Percentiles rank a stretch among this genome's conserved stretches.
These are phyloP conservation scores for Biscutella auriculata DNA, from an alignment of 441 rosid genomes.

Conservation along the genomic window DNA sequence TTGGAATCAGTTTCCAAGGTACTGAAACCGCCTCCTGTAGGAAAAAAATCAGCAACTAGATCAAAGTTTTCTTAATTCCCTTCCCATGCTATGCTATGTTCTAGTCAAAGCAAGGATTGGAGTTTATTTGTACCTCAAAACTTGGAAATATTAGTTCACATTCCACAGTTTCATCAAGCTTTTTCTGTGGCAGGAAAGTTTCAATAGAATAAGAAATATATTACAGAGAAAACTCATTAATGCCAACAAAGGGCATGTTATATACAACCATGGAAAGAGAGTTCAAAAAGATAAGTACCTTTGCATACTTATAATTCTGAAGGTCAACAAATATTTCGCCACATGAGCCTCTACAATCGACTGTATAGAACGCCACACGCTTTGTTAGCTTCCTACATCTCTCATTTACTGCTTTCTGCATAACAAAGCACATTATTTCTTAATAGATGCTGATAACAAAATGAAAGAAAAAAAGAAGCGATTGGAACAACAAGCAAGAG, in stretches of 20 bases:
- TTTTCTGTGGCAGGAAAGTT: slow-evolving; percentile 36
- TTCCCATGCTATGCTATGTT: background rate
- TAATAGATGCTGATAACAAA: background rate
- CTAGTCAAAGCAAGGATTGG: background rate
- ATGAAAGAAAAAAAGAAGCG: background rate
- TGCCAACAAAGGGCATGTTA: background rate
- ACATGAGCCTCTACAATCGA: slow-evolving; percentile 67
- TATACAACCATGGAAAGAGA: background rate
- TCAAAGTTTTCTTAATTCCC: background rate
- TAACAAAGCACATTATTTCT: background rate
- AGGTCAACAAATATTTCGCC: slow-evolving; percentile 84
- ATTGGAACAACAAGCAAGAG: background rate
- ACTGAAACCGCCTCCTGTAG: slow-evolving; percentile 56
- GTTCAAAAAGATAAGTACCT: slow-evolving; percentile 26
- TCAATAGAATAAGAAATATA: background rate
- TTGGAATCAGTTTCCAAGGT: slow-evolving; percentile 58
- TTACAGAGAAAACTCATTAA: background rate
- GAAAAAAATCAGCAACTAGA: background rate
- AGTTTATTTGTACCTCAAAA: slow-evolving; percentile 48
- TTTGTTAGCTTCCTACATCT: slow-evolving; percentile 58
- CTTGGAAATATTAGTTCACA: slow-evolving; percentile 47
- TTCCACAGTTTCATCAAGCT: slow-evolving; percentile 44
- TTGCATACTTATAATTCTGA: slow-evolving; percentile 42
- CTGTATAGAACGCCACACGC: slow-evolving; percentile 66
- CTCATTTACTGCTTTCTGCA: slow-evolving; percentile 62